Conservation (phyloP, 140 eudicot genomes). For the Erigeron philadelphicus region DNA sequence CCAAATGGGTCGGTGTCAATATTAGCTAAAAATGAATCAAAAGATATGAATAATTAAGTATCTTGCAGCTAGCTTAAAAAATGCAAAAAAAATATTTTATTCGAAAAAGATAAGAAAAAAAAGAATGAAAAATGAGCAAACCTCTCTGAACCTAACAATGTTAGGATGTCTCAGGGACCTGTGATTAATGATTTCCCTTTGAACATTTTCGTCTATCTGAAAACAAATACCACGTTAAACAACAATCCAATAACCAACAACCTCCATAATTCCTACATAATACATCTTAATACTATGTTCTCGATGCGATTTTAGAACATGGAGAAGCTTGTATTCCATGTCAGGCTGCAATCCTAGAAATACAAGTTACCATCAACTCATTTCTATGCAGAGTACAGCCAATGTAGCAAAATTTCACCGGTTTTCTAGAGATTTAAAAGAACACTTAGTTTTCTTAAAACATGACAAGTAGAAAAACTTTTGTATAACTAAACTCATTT, state of each 20-base stretch:
- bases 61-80: background rate
- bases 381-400: background rate
- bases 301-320: conserved; percentile 14
- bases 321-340: conserved; percentile 13
- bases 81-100: background rate
- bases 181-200: conserved; percentile 87
- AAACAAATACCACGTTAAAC: conserved; percentile 23
- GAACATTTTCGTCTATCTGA: conserved; percentile 97
- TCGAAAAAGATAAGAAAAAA: background rate
- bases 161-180: conserved; percentile 87
- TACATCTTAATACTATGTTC: background rate
- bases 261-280: conserved; percentile 10
- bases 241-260: conserved; percentile 2
- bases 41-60: conserved; percentile 5
- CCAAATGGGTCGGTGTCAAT: conserved; percentile 89
- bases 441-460: too few species aligned
- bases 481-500: too few species aligned
- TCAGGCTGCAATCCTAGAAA: conserved; percentile 18
- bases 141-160: conserved; percentile 88
- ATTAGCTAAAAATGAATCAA: conserved; percentile 46
- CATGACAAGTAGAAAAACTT: too few species aligned
- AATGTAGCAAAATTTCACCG: background rate
- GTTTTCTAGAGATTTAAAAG: too few species aligned
- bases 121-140: conserved; percentile 21
- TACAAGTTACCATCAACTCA: conserved; percentile 6